A percentile compares a stretch with the other conserved stretches of the same genome.
These are phyloP conservation scores for Rhododendron vialii DNA, from an alignment of 148 eudicot genomes.

Conservation along the genomic window DNA sequence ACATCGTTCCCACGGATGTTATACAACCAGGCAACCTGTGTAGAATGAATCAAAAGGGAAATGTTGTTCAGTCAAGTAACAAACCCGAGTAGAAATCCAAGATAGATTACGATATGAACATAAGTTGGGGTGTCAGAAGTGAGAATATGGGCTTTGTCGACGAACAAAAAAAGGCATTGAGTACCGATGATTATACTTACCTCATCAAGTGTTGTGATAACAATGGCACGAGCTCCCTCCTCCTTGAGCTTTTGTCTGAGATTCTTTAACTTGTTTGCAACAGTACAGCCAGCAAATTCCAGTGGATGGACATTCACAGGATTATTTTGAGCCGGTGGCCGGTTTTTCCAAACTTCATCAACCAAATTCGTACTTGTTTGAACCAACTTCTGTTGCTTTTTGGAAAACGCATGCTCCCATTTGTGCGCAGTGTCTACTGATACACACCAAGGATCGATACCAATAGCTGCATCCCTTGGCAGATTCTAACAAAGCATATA, in stretches of 20 bases:
- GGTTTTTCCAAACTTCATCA: constrained; percentile 78
- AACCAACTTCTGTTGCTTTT: constrained; percentile 71
- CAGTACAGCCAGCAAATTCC: constrained; percentile 77
- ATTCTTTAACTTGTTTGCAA: constrained; percentile 74
- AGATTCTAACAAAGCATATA: constrained; percentile 52
- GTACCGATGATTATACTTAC: constrained; percentile 22
- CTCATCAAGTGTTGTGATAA: constrained; percentile 83
- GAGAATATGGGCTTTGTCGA: background rate
- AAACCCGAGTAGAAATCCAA: background rate
- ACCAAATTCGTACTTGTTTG: constrained; percentile 69
- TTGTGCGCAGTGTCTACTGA: constrained; percentile 91
- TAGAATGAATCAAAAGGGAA: background rate
- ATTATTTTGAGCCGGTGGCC: constrained; percentile 59
- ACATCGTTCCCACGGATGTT: constrained; percentile 92
- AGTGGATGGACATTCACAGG: constrained; percentile 65
- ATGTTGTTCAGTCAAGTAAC: background rate
- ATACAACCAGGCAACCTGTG: constrained; percentile 94
- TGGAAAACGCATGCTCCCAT: constrained; percentile 81
- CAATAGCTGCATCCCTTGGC: constrained; percentile 70
- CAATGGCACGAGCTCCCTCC: constrained; percentile 64
- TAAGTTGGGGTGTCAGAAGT: background rate
- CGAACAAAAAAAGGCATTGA: background rate
- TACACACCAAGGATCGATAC: constrained; percentile 89
- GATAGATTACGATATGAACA: background rate
- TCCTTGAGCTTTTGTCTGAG: constrained; percentile 60